These are phyloP conservation scores for Xylariales sp. DNA, from an alignment of 2,329 filamentous ascomycete genomes.

Conservation along the genomic window DNA sequence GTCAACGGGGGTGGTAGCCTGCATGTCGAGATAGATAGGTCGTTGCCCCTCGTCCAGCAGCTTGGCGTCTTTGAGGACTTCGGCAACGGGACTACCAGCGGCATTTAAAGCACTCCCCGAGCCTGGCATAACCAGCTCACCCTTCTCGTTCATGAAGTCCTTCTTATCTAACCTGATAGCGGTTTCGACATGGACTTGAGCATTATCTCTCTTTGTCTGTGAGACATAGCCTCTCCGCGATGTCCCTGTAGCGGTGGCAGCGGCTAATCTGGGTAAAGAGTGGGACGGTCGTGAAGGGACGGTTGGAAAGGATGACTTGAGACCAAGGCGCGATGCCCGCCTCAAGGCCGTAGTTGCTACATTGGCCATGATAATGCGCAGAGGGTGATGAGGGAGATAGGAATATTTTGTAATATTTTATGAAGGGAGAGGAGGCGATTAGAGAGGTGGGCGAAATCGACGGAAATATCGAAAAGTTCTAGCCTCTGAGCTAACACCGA, in stretches of 20 bases:
- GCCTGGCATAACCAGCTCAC: conserved; percentile 63
- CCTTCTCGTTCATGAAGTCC: conserved; percentile 72
- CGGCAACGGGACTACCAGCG: conserved; percentile 85
- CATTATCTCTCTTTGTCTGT: conserved; percentile 81
- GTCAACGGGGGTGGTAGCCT: conserved; percentile 95
- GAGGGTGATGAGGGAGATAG: conserved; percentile 29
- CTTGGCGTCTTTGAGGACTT: conserved; percentile 89
- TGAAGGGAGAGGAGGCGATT: conserved; percentile 15
- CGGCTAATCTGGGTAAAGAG: conserved; percentile 51
- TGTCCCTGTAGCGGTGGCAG: conserved; percentile 45
- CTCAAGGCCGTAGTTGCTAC: conserved; percentile 76
- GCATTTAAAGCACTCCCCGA: conserved; percentile 70
- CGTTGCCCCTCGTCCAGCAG: conserved; percentile 92
- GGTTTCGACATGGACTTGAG: conserved; percentile 84
- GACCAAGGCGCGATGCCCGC: conserved; percentile 74
- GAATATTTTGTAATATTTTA: conserved; percentile 1
- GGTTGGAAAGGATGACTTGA: conserved; percentile 55
- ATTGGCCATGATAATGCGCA: conserved; percentile 65
- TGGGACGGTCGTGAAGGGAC: conserved; percentile 51
- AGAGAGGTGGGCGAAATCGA: conserved; percentile 23
- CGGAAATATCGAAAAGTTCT: conserved; percentile 28
- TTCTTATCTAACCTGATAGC: conserved; percentile 89
- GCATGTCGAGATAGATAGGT: conserved; percentile 98
- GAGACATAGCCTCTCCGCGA: conserved; percentile 79
- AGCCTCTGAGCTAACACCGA: conserved; percentile 29